These are phyloP conservation scores for Gracilaria domingensis DNA, from an alignment of 23 red algal genomes.

Conservation along the genomic window DNA sequence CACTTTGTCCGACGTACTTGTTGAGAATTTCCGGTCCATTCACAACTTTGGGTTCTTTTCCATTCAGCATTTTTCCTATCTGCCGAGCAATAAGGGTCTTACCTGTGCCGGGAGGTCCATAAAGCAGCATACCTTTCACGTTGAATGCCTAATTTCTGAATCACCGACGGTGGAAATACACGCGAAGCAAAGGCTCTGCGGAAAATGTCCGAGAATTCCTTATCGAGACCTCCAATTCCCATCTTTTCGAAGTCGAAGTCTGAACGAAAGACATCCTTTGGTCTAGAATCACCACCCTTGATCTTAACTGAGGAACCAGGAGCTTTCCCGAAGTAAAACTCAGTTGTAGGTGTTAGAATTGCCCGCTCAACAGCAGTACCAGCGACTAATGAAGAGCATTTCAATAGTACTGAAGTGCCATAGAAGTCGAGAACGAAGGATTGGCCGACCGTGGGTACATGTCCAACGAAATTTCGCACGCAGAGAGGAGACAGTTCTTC, in stretches of 20 bases:
- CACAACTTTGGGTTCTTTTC: constrained; percentile 97
- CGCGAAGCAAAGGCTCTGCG: constrained; percentile 98
- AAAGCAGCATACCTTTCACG: constrained; percentile 99
- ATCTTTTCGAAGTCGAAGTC: constrained; percentile 99
- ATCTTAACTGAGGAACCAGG: constrained; percentile 71
- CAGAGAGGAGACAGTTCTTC: constrained; percentile 75
- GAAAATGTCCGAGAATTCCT: constrained; percentile 98
- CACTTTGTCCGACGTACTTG: constrained; percentile 96
- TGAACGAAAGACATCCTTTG: constrained; percentile 89
- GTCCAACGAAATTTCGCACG: constrained; percentile 48
- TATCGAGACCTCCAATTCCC: constrained; percentile 98
- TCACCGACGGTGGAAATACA: constrained; percentile 91
- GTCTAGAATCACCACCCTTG: constrained; percentile 76
- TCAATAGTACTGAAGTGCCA: constrained; percentile 64
- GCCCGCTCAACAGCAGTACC: constrained; percentile 54
- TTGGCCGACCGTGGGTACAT: constrained; percentile 72
- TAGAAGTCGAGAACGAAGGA: constrained; percentile 76
- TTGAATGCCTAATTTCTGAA: constrained; percentile 94
- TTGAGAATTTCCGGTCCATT: constrained; percentile 98
- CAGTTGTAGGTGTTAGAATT: constrained; percentile 34
- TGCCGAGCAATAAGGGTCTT: constrained; percentile 99
- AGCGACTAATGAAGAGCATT: constrained; percentile 55
- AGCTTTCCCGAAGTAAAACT: constrained; percentile 83
- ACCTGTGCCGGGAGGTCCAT: constrained; percentile 96
- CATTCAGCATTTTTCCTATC: constrained; percentile 99